These are phyloP conservation scores for Letharia columbiana DNA, from an alignment of 495 filamentous ascomycete genomes.

Conservation along the genomic window DNA sequence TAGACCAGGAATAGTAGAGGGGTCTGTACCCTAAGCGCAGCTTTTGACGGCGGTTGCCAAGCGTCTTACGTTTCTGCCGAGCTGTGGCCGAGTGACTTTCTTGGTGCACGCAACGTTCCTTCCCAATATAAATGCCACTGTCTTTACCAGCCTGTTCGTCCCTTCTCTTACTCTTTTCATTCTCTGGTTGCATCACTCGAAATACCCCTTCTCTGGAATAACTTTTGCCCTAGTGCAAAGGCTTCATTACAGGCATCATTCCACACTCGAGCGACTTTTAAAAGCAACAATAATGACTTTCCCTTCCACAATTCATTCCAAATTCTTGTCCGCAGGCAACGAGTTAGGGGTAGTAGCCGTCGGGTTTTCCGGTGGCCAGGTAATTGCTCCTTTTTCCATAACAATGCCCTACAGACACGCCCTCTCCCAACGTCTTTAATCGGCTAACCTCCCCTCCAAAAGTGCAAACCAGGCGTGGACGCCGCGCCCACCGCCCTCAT, in stretches of 20 bases:
- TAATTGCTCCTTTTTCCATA: slow-evolving; percentile 34
- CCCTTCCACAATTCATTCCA: slow-evolving; percentile 66
- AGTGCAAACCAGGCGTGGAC: slow-evolving; percentile 91
- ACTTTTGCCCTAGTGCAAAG: not conserved
- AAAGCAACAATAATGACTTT: slow-evolving; percentile 42
- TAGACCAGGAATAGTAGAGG: not conserved
- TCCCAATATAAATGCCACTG: slow-evolving; percentile 6
- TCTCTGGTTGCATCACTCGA: not conserved
- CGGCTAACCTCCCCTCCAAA: slow-evolving; percentile 31
- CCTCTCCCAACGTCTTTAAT: slow-evolving; percentile 9
- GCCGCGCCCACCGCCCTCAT: slow-evolving; percentile 88
- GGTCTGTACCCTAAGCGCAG: slow-evolving; percentile 19
- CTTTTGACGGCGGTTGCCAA: slow-evolving; percentile 10
- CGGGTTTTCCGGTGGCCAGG: slow-evolving; percentile 95
- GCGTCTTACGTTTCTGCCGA: slow-evolving; percentile 11
- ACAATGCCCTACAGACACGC: not conserved
- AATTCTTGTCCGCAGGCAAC: slow-evolving; percentile 68
- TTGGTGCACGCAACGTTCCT: not conserved
- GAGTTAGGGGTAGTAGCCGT: slow-evolving; percentile 90
- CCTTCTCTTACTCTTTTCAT: not conserved
- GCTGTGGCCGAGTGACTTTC: slow-evolving; percentile 3
- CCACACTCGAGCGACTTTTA: slow-evolving; percentile 3
- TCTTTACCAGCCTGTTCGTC: slow-evolving; percentile 4
- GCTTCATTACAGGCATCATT: not conserved
- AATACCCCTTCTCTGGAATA: not conserved